phyloP scores from a whole-genome alignment of 306 rosid species.

The Quercus agrifolia region DNA sequence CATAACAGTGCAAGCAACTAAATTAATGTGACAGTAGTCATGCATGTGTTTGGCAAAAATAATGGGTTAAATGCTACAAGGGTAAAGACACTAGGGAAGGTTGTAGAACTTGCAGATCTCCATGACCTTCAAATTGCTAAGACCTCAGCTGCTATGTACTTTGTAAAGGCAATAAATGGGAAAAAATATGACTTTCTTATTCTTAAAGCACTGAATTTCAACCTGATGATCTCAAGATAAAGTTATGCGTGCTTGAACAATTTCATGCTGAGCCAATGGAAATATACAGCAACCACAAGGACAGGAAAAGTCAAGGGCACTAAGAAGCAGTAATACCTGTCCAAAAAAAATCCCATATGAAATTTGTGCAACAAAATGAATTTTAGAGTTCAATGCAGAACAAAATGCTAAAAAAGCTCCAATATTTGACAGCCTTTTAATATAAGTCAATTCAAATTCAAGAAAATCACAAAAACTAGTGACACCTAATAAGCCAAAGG shows the following conservation, averaged over 20 bases:
- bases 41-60: background rate
- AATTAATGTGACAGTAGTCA: background rate
- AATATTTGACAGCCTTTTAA: background rate
- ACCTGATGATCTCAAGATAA: background rate
- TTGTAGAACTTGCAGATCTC: background rate
- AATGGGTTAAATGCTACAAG: background rate
- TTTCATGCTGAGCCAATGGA: conserved; percentile 92
- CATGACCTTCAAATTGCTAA: background rate
- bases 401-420: background rate
- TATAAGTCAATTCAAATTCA: background rate
- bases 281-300: conserved; percentile 66
- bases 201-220: background rate
- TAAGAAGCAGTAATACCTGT: conserved; percentile 81
- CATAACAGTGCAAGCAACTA: background rate
- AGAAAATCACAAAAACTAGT: background rate
- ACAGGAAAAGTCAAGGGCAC: conserved; percentile 84
- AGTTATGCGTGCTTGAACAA: conserved; percentile 81
- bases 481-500: background rate
- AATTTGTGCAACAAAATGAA: conserved; percentile 1
- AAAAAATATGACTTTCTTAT: background rate
- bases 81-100: background rate
- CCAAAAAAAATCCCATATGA: background rate
- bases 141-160: too few species aligned
- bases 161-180: background rate
- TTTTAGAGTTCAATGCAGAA: background rate